Evolutionary conservation across 768 basidiomycete species (phyloP).

Genomic region (Lentinula raphanica): DNA sequence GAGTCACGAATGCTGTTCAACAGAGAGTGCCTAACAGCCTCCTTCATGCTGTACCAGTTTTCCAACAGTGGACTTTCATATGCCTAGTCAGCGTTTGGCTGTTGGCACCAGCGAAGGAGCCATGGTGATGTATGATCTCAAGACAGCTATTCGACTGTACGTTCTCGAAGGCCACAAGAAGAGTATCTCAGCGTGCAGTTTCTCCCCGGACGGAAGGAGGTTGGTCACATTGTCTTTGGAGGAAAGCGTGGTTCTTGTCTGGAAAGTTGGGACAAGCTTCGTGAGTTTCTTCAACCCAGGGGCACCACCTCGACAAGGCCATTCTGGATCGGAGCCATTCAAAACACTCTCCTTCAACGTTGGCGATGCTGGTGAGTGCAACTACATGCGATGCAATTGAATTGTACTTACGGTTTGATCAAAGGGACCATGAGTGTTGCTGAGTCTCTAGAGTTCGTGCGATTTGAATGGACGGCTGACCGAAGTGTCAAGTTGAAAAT

Average conservation of each 20-base stretch:
- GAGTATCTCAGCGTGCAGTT: constrained; percentile 76
- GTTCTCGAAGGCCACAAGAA: constrained; percentile 90
- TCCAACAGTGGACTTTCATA: constrained; percentile 92
- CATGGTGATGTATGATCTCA: constrained; percentile 92
- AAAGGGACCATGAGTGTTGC: constrained; percentile 39
- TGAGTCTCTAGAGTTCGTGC: constrained; percentile 65
- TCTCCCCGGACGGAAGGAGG: constrained; percentile 89
- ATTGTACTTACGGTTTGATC: not conserved
- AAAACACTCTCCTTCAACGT: constrained; percentile 85
- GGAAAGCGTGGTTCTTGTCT: constrained; percentile 80
- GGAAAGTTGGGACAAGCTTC: constrained; percentile 93
- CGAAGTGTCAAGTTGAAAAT: constrained; percentile 82
- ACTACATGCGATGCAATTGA: not conserved
- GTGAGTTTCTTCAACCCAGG: constrained; percentile 88
- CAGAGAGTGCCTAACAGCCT: not conserved
- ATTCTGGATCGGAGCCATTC: constrained; percentile 76
- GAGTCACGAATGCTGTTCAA: constrained; percentile 18
- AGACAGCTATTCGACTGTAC: constrained; percentile 91
- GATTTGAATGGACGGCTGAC: constrained; percentile 81
- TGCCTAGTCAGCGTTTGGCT: constrained; percentile 77
- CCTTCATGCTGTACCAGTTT: constrained; percentile 48
- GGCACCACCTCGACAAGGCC: constrained; percentile 86
- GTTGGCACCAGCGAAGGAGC: constrained; percentile 95
- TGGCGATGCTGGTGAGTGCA: constrained; percentile 67
- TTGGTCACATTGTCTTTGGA: constrained; percentile 84